Evolutionary conservation across 768 basidiomycete genomes (phyloP).

Genomic region (Tulasnella sp.): DNA sequence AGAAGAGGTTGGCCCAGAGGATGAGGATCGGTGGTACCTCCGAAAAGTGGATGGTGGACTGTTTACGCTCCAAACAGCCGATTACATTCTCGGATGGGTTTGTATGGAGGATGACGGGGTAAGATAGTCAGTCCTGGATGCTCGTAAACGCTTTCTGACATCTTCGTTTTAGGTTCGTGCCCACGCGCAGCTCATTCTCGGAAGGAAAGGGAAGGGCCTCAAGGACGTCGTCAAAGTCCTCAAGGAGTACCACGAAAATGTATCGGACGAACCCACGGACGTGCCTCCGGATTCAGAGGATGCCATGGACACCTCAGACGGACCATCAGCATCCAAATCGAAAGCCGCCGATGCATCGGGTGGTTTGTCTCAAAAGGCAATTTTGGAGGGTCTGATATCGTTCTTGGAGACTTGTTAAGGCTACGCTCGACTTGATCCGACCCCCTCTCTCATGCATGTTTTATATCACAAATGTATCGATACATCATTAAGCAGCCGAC

Average conservation of each 20-base stretch:
- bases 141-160: slow-evolving; percentile 13
- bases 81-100: slow-evolving; percentile 93
- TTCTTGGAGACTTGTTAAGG: slow-evolving; percentile 51
- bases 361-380: slow-evolving; percentile 59
- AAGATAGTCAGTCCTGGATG: slow-evolving; percentile 37
- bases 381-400: slow-evolving; percentile 62
- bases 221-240: slow-evolving; percentile 69
- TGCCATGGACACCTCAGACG: slow-evolving; percentile 35
- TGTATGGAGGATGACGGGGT: slow-evolving; percentile 99
- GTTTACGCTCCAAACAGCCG: slow-evolving; percentile 83
- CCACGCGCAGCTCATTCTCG: slow-evolving; percentile 73
- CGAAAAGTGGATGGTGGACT: slow-evolving; percentile 81
- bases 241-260: slow-evolving; percentile 65
- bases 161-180: slow-evolving; percentile 57
- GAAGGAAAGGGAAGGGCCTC: slow-evolving; percentile 65
- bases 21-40: slow-evolving; percentile 79
- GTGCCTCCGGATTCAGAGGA: slow-evolving; percentile 35
- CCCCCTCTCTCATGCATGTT: neutral
- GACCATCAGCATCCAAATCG: slow-evolving; percentile 8
- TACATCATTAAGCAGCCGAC: slow-evolving; percentile 1
- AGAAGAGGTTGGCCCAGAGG: slow-evolving; percentile 55
- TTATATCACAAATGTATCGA: neutral
- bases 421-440: neutral
- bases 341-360: slow-evolving; percentile 37
- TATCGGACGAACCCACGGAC: slow-evolving; percentile 50